Percentiles rank a stretch among this genome's conserved stretches.
These are phyloP conservation scores for Beauveria medogensis DNA, from an alignment of 2,329 filamentous ascomycete species.

Conservation along the genomic window DNA sequence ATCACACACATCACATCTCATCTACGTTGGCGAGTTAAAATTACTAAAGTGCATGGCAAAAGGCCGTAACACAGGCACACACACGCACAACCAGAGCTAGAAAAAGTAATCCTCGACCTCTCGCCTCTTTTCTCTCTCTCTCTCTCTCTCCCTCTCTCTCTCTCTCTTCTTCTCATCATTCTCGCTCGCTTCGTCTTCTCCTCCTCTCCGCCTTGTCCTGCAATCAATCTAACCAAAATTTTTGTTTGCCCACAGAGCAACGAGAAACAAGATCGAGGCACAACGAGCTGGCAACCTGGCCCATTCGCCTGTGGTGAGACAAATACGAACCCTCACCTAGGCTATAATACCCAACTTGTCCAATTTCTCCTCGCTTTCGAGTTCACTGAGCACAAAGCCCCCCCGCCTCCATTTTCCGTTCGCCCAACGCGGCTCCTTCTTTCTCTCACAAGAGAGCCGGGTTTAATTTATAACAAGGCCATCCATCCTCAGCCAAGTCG, in stretches of 20 bases:
- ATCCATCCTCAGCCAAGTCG: background rate
- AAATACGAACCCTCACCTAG: background rate
- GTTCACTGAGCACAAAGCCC: background rate
- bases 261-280: background rate
- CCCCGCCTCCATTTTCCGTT: background rate
- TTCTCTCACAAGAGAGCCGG: background rate
- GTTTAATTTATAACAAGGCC: background rate
- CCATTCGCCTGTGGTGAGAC: background rate
- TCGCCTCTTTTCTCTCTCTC: background rate
- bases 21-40: background rate
- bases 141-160: background rate
- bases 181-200: background rate
- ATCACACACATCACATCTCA: background rate
- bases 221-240: background rate
- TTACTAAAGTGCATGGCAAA: background rate
- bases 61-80: constrained; percentile 1
- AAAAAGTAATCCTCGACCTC: background rate
- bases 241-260: background rate
- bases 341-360: constrained; percentile 4
- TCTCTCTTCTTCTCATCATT: background rate
- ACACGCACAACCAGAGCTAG: background rate
- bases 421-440: background rate
- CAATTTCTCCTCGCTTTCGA: background rate
- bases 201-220: background rate
- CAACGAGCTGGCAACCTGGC: background rate